Conservation (phyloP, 2,329 filamentous ascomycete species). For the Metarhizium guizhouense region DNA sequence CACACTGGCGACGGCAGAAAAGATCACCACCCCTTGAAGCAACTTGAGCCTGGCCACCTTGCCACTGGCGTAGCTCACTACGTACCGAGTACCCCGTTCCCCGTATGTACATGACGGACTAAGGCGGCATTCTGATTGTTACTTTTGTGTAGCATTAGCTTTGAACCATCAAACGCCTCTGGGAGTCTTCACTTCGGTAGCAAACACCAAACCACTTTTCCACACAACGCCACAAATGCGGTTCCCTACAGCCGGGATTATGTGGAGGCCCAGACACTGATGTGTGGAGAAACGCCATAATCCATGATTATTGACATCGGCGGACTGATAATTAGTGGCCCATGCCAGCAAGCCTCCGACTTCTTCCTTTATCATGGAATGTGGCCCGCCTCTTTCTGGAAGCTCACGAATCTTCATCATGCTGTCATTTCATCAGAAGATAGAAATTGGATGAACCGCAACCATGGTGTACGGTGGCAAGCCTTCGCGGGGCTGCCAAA, state of each 20-base stretch:
- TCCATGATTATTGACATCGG: neutral
- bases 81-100: no score
- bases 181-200: neutral
- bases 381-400: neutral
- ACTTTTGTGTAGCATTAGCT: neutral
- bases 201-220: neutral
- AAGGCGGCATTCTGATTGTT: no score
- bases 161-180: neutral
- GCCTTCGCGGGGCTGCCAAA: conserved; percentile 60
- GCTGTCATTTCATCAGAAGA: neutral
- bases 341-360: neutral
- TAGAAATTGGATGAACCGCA: neutral
- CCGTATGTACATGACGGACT: no score
- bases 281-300: neutral
- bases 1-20: neutral
- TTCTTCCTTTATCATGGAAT: neutral
- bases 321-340: neutral
- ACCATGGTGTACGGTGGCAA: conserved; percentile 56
- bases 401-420: neutral
- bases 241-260: neutral
- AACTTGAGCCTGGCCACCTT: neutral
- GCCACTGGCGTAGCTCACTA: neutral
- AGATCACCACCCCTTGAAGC: neutral
- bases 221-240: neutral
- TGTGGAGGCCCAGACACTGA: neutral